Evolutionary conservation across 306 rosid species (phyloP), one percentile per base, ranked within the genome.

Genomic region (Dryas drummondii): DNA sequence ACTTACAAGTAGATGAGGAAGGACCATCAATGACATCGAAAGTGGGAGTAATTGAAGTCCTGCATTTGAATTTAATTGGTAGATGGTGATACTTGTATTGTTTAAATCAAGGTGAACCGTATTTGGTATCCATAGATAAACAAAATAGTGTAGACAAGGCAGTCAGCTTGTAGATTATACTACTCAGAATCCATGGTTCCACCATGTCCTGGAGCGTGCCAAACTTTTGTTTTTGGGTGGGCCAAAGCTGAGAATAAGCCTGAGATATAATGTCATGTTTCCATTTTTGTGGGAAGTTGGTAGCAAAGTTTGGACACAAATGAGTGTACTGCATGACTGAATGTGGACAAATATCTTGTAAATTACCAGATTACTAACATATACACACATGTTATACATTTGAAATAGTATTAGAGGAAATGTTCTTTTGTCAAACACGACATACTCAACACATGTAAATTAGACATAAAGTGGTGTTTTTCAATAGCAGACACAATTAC

Each of bases 1-100:
- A 46, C 62, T 54, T 48, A 52, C 32, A 49, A 37, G 76, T 78
- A 78, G 85, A 81, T 78, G 59, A 75, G 68, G 69, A 9, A 75
- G 67, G 60, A 47, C 78, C 77, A 70, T 78, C 81, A 60, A 47
- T 76, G 78, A 41, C 76, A 3, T 65, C 52, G 50, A 41, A 42
- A 60, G 83, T 27, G 48, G 59, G 75, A 40, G 22, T 41, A 22
- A 66, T 47, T 17, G 71, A 8, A 73, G 61, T 55, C 61, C 46
- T 68, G 52, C 74, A 47, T 40, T 66, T 22, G 27, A 66, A 49
- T 19, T 51, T 22, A 13, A 52, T 32, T 40, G 45, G 45, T 49
- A 6, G 19, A 14, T 49, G 46, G 13, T 63, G 27, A 63, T 55
- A 55, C 60, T 17, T 55, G 4, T 55, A n/a, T 55, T 55, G 9